Percentiles rank a stretch among this genome's conserved stretches.
phyloP scores from a whole-genome alignment of 768 basidiomycete species.

The Pulveroboletus sp. region DNA sequence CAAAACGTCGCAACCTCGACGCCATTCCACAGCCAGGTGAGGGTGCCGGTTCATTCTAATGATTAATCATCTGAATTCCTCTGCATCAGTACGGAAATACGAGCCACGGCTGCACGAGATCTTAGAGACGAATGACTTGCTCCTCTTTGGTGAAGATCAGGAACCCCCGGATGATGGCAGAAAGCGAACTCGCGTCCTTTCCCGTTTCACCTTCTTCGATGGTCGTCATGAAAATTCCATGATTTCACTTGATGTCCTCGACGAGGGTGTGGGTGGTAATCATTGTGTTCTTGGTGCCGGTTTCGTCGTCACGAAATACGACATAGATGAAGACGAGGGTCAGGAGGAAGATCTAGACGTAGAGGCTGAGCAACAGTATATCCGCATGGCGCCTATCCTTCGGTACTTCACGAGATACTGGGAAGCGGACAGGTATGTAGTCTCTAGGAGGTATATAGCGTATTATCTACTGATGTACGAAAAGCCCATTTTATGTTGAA shows the following conservation, averaged over 20 bases:
- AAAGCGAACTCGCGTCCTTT: constrained; percentile 56
- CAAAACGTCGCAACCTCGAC: constrained; percentile 29
- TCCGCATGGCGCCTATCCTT: constrained; percentile 46
- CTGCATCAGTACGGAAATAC: constrained; percentile 38
- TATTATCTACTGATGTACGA: background rate
- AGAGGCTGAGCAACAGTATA: constrained; percentile 32
- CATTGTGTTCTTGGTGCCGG: constrained; percentile 54
- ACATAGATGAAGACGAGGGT: constrained; percentile 57
- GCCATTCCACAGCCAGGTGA: constrained; percentile 12
- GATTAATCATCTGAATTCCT: background rate
- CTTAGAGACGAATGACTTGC: constrained; percentile 32
- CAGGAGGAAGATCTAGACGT: constrained; percentile 47
- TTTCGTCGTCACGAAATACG: constrained; percentile 40
- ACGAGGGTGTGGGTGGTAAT: constrained; percentile 38
- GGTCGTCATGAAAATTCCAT: constrained; percentile 40
- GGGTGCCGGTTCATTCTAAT: background rate
- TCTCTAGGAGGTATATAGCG: background rate
- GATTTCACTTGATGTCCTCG: constrained; percentile 44
- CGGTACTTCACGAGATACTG: constrained; percentile 49
- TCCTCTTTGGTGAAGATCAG: constrained; percentile 41
- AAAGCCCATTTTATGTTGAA: constrained; percentile 62
- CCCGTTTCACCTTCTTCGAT: constrained; percentile 60
- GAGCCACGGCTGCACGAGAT: constrained; percentile 28
- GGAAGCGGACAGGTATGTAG: constrained; percentile 45
- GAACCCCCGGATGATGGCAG: constrained; percentile 31